These are phyloP conservation scores for Crithidia expoeki DNA, from an alignment of 208 protist genomes.

Conservation along the genomic window DNA sequence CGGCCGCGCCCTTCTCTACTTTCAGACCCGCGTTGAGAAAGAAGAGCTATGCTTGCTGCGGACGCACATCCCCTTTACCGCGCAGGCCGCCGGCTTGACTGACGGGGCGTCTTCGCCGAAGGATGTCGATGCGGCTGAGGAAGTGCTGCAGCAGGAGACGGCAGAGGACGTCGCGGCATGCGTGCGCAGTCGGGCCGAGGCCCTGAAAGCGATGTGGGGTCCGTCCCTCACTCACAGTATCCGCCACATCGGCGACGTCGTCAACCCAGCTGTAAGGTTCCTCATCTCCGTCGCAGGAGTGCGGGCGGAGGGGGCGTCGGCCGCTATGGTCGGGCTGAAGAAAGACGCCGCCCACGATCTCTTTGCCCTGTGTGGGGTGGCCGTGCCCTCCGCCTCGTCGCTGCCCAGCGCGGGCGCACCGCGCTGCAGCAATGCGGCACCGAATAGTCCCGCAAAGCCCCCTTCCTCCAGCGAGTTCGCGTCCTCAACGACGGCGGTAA, in stretches of 20 bases:
- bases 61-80: background rate
- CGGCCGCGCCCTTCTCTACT: slow-evolving; percentile 53
- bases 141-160: slow-evolving; percentile 15
- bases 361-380: slow-evolving; percentile 36
- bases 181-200: slow-evolving; percentile 35
- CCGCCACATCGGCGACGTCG: slow-evolving; percentile 46
- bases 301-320: slow-evolving; percentile 38
- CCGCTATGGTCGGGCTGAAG: slow-evolving; percentile 54
- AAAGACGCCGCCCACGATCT: slow-evolving; percentile 60
- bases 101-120: slow-evolving; percentile 2
- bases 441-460: background rate
- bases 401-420: background rate
- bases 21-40: slow-evolving; percentile 47
- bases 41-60: slow-evolving; percentile 33
- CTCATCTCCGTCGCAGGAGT: slow-evolving; percentile 52
- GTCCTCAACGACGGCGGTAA: background rate
- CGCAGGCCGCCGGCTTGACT: background rate
- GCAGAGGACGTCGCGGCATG: slow-evolving; percentile 22
- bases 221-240: slow-evolving; percentile 61
- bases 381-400: slow-evolving; percentile 5
- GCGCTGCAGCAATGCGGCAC: background rate
- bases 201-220: slow-evolving; percentile 51
- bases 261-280: slow-evolving; percentile 55
- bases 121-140: slow-evolving; percentile 16
- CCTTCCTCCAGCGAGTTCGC: slow-evolving; percentile 11